A percentile compares a stretch with the other conserved stretches of the same genome.
These are phyloP conservation scores for Diaporthe sp. DNA, from an alignment of 2,329 filamentous ascomycete species.

Conservation along the genomic window DNA sequence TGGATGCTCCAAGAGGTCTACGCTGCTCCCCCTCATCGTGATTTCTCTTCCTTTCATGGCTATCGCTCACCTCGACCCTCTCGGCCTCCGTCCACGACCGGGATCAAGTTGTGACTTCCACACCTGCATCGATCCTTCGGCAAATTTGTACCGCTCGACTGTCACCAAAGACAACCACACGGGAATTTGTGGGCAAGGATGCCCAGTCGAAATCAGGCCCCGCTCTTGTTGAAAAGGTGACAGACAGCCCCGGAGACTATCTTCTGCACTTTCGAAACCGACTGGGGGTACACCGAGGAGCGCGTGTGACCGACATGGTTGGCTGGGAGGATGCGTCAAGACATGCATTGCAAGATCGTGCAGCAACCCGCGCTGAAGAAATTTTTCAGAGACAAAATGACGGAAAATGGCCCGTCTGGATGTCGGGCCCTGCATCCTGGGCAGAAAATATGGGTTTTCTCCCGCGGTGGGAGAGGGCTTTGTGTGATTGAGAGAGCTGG, in stretches of 20 bases:
- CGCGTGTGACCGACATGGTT: slow-evolving; percentile 5
- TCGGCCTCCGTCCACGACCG: not conserved
- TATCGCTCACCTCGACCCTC: too few species aligned
- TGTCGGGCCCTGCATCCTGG: too few species aligned
- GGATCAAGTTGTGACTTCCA: not conserved
- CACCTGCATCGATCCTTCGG: not conserved
- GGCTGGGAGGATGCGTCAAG: not conserved
- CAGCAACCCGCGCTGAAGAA: not conserved
- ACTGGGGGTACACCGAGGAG: not conserved
- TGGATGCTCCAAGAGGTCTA: not conserved
- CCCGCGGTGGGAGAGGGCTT: not conserved
- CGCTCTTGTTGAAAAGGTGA: not conserved
- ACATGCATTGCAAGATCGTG: not conserved
- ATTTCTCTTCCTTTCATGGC: not conserved
- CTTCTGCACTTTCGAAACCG: not conserved
- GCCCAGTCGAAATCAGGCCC: not conserved
- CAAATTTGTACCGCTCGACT: not conserved
- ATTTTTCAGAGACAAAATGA: not conserved
- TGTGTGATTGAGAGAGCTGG: not conserved
- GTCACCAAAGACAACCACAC: not conserved
- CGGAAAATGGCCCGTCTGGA: not conserved
- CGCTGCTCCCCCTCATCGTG: not conserved
- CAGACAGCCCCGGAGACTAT: not conserved
- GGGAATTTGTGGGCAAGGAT: not conserved
- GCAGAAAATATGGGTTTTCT: not conserved